Evolutionary conservation across 2,329 filamentous ascomycete species (phyloP).

Genomic region (Fusarium compactum): DNA sequence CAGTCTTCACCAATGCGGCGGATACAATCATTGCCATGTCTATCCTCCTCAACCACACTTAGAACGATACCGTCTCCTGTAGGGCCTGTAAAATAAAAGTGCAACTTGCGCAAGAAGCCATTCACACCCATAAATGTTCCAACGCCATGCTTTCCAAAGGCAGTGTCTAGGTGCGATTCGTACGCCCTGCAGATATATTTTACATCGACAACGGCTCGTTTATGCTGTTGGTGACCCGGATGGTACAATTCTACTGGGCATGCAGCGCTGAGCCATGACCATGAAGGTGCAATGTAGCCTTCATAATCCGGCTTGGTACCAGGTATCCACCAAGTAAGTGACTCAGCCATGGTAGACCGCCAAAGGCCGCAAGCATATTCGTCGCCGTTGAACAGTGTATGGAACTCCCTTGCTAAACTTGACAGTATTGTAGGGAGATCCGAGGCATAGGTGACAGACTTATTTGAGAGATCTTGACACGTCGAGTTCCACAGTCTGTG

Average conservation of each 20-base stretch:
- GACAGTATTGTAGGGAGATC: not conserved
- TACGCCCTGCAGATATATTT: not conserved
- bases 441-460: not conserved
- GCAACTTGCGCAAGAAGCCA: not conserved
- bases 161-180: rapidly evolving
- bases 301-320: not conserved
- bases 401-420: not conserved
- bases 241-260: not conserved
- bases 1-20: not conserved
- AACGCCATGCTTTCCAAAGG: not conserved
- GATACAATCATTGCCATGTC: not conserved
- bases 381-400: not conserved
- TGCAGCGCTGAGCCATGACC: not conserved
- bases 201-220: not conserved
- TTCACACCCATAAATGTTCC: not conserved
- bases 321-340: not conserved
- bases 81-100: not conserved
- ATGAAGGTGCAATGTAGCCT: not conserved
- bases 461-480: not conserved
- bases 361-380: not conserved
- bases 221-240: not conserved
- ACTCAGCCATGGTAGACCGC: not conserved
- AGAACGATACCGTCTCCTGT: not conserved
- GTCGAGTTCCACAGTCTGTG: not conserved
- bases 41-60: not conserved